Percentiles rank a stretch among this genome's conserved stretches.
phyloP scores from a whole-genome alignment of 1,284 basidiomycete species.

The Puccinia sorghi region DNA sequence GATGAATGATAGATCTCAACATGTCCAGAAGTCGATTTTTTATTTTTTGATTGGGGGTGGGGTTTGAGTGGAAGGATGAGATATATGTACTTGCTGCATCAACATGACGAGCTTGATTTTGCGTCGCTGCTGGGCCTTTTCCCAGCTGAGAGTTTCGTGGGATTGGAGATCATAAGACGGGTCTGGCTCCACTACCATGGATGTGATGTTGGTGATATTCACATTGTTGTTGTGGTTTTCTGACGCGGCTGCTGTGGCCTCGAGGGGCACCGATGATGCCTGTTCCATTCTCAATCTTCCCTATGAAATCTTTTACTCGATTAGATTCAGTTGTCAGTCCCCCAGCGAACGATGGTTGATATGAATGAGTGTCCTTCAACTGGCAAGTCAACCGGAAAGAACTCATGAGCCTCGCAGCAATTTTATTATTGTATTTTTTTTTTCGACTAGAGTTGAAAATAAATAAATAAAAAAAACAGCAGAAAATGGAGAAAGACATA shows the following conservation, averaged over 20 bases:
- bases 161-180: neutral
- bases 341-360: too few species aligned
- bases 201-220: slow-evolving; percentile 13
- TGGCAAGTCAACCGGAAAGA: too few species aligned
- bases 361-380: too few species aligned
- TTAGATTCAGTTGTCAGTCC: too few species aligned
- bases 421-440: too few species aligned
- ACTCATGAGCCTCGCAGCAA: too few species aligned
- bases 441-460: too few species aligned
- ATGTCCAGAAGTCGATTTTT: neutral
- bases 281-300: neutral
- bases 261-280: neutral
- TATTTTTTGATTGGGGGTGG: too few species aligned
- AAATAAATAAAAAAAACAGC: too few species aligned
- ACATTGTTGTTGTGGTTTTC: neutral
- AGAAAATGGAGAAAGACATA: too few species aligned
- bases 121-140: neutral
- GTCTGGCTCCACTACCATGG: slow-evolving; percentile 4
- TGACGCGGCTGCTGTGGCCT: neutral
- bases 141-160: neutral
- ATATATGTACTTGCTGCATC: slow-evolving; percentile 13
- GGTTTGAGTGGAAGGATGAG: too few species aligned
- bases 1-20: neutral
- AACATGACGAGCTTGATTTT: slow-evolving; percentile 30
- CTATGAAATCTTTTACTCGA: too few species aligned